Conservation (phyloP, 2,329 filamentous ascomycete genomes). For the Fusarium illudens region DNA sequence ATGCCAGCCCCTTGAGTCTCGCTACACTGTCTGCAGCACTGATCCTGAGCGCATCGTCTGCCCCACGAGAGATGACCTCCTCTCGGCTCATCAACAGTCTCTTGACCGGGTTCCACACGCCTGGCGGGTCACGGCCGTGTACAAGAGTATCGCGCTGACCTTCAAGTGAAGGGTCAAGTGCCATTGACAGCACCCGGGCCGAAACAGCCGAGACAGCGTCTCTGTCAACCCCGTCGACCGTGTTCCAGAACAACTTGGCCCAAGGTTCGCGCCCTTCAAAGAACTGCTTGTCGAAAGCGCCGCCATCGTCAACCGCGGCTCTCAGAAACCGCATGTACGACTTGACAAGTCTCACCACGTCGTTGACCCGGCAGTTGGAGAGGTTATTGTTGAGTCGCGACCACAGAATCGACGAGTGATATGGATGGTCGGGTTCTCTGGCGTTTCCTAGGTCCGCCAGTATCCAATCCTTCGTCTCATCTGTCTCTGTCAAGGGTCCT, state of each 20-base stretch:
- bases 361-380: slow-evolving; percentile 45
- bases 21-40: slow-evolving; percentile 38
- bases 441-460: slow-evolving; percentile 47
- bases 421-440: slow-evolving; percentile 42
- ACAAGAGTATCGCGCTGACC: background rate
- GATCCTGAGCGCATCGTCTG: slow-evolving; percentile 30
- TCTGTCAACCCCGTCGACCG: slow-evolving; percentile 8
- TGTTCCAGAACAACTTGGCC: slow-evolving; percentile 42
- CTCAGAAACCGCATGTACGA: slow-evolving; percentile 44
- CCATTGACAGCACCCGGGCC: slow-evolving; percentile 1
- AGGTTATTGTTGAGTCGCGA: slow-evolving; percentile 41
- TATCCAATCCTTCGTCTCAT: slow-evolving; percentile 38
- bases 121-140: background rate
- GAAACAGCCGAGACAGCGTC: slow-evolving; percentile 4
- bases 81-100: slow-evolving; percentile 20
- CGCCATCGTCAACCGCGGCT: slow-evolving; percentile 25
- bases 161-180: background rate
- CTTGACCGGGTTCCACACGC: slow-evolving; percentile 5
- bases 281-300: slow-evolving; percentile 40
- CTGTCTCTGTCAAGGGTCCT: background rate
- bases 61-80: slow-evolving; percentile 11
- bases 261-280: slow-evolving; percentile 34
- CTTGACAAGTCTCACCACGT: slow-evolving; percentile 44
- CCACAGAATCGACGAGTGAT: slow-evolving; percentile 46
- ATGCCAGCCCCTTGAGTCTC: slow-evolving; percentile 35